Base-by-base conservation (phyloP, 2,329 filamentous ascomycete genomes). In the Chaetothyriales sp. region DNA sequence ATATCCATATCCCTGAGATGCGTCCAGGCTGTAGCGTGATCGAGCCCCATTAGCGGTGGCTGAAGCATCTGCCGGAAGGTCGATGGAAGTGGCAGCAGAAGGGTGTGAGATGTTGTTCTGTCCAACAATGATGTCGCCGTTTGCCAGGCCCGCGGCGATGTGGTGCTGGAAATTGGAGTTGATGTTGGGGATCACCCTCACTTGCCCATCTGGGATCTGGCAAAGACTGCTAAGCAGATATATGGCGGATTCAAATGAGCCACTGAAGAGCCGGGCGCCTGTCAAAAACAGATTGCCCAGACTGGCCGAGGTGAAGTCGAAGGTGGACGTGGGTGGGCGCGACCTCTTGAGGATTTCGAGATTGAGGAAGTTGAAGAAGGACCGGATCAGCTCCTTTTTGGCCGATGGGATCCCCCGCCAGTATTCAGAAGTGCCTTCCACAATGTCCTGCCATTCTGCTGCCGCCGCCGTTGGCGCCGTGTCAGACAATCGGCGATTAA, bases 121-220 rank as follows among this genome's bases (percentile, higher is more conserved):
- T 0, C 90, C 90, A 0, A 86, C 85, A 60, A 97, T 94, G 22
- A 84, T 72, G 0, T 79, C 81, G 6, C 86, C 88, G 64, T 95
- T 80, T 18, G 74, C 72, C 0, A 97, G 75, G 0, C 85, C 84
- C 1, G 89, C 90, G 5, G 85, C 88, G 59, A 97, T 97, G 67
- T 97, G 90, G 62, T 94, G 86, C 0, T 87, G 87, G 71, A 95
- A 95, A 66, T 95, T 97, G 56, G 85, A 89, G 72, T 95, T 94
- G 60, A 97, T 86, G 3, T 86, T 88, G 0, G 90, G 92, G 15
- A 97, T 80, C 0, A 95, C 88, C 0, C 81, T 77, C 5, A 92
- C 81, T 49, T 81, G 76, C 44, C 72, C 69, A 9, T 80, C 76
- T 0, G 88, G 85, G 0, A 97, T 85, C n/a, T 80, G 81, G 63